Evolutionary conservation across 1,284 basidiomycete species (phyloP), one percentile per base, ranked within the genome.

Genomic region (Leccinum pachyderme): DNA sequence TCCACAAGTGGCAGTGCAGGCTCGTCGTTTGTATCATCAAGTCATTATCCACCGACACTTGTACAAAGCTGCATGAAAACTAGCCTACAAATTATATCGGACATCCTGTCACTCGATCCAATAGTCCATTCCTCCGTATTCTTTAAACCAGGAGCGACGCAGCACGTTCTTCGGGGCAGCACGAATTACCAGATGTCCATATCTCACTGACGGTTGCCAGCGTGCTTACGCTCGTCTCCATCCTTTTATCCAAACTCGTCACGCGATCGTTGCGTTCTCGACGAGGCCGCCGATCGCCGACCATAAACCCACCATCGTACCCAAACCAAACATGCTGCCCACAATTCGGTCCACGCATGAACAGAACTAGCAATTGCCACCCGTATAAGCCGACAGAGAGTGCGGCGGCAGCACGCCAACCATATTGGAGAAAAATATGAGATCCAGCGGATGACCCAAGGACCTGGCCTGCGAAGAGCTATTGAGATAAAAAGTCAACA

Each of bases 391-490:
- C 80, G n/a, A 84, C 64, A 2, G 77, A 77, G 33, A 80, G 67
- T 4, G 71, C 77, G 1, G 77, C 77, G 3, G 78, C 74, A 2
- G 78, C 72, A 22, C 75, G 72, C 83, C 82, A 84, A 11, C 82
- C 81, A 52, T 79, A 68, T 29, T 66, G 55, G 7, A 79, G 71
- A 64, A 82, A 84, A 4, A 84, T 69, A 53, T 76, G 73, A 2
- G 80, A 78, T 37, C 82, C 77, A 4, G 73, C 77, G 0, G 81
- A 73, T 5, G 81, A 82, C 12, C 83, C 83, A 59, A 79, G 77
- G 7, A 79, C 75, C 58, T 80, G 78, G 0, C 79, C 79, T 15
- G 75, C 64, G 56, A 80, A 80, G 37, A 73, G 65, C 69, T 73
- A 51, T 59, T 44, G 15, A 56, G 3, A 9, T 35, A 15, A 27